These are phyloP conservation scores for Metroxylon sagu DNA, from an alignment of 176 grass and related monocot genomes.

Conservation along the genomic window DNA sequence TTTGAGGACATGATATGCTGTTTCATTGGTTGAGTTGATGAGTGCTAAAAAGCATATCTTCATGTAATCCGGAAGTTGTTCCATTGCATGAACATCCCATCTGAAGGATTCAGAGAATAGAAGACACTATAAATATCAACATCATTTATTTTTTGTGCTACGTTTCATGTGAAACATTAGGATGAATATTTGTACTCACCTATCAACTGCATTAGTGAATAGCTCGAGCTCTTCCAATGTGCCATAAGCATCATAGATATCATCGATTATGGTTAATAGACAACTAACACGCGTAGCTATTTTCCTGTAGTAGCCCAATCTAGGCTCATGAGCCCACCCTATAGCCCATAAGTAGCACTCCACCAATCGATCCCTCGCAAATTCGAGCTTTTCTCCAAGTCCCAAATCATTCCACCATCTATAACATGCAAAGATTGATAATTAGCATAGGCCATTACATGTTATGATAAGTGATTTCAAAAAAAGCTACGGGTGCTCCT, in stretches of 20 bases:
- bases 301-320: neutral
- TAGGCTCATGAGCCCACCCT: conserved; percentile 13
- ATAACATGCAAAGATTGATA: neutral
- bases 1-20: conserved; percentile 13
- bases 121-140: too few species aligned
- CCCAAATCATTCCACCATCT: conserved; percentile 47
- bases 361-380: conserved; percentile 39
- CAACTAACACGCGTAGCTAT: neutral
- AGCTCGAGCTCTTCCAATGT: conserved; percentile 17
- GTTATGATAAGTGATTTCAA: neutral
- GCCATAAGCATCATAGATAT: conserved; percentile 30
- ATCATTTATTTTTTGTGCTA: too few species aligned
- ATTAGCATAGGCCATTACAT: neutral
- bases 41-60: conserved; percentile 20
- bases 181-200: neutral
- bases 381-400: conserved; percentile 21
- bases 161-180: too few species aligned
- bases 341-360: conserved; percentile 30
- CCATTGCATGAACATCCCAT: conserved; percentile 3
- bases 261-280: conserved; percentile 19
- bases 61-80: conserved; percentile 45
- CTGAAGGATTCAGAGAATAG: neutral
- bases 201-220: conserved; percentile 15
- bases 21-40: conserved; percentile 10
- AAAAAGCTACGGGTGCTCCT: neutral